phyloP scores from a whole-genome alignment of 768 basidiomycete species.

The Suillus spraguei region DNA sequence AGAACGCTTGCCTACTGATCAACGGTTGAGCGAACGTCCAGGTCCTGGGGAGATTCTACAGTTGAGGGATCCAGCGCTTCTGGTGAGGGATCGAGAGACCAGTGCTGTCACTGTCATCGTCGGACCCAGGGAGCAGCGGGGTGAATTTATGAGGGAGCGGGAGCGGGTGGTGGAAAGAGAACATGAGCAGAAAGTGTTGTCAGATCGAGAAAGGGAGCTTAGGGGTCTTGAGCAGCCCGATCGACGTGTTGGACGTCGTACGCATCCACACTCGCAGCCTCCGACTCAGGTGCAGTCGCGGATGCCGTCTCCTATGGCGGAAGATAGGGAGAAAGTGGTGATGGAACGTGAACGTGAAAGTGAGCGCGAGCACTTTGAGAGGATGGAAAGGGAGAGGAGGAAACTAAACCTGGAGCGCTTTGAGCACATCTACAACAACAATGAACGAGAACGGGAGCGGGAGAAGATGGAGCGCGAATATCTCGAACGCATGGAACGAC shows the following conservation, averaged over 20 bases:
- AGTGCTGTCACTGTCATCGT: background rate
- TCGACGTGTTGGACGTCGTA: background rate
- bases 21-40: constrained; percentile 13
- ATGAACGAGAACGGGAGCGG: constrained; percentile 29
- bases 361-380: constrained; percentile 29
- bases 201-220: constrained; percentile 27
- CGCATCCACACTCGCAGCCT: constrained; percentile 3
- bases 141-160: constrained; percentile 36
- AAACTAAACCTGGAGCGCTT: no score
- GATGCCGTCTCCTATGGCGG: constrained; percentile 13
- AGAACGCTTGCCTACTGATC: constrained; percentile 27
- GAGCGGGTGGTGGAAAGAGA: constrained; percentile 34
- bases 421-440: no score
- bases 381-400: constrained; percentile 30
- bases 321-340: constrained; percentile 24
- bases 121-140: constrained; percentile 22
- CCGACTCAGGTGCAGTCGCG: constrained; percentile 1
- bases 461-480: constrained; percentile 31
- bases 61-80: constrained; percentile 6
- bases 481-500: constrained; percentile 31
- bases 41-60: constrained; percentile 11
- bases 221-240: constrained; percentile 10
- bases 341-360: constrained; percentile 23
- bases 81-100: constrained; percentile 4
- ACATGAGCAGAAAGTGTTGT: constrained; percentile 27